Conservation (phyloP, 176 grass and related monocot species). For the Paspalum notatum region DNA sequence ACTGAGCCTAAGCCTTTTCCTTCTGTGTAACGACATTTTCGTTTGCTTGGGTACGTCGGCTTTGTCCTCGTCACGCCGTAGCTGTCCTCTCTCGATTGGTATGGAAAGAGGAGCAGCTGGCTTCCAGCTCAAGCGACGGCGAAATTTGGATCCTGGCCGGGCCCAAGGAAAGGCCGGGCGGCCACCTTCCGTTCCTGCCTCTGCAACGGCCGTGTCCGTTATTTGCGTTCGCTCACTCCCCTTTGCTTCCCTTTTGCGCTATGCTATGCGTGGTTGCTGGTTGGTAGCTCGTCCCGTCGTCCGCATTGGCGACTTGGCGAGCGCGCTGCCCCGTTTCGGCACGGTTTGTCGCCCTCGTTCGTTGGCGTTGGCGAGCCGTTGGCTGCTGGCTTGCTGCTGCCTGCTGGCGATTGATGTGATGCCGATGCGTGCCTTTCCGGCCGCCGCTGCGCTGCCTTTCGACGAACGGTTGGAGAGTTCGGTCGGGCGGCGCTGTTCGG, state of each 20-base stretch:
- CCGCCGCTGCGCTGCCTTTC: background rate
- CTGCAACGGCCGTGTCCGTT: background rate
- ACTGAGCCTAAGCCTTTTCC: too few species aligned
- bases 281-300: background rate
- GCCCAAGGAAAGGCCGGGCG: too few species aligned
- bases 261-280: constrained; percentile 9
- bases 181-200: background rate
- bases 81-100: constrained; percentile 3
- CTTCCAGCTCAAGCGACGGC: constrained; percentile 40
- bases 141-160: background rate
- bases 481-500: background rate
- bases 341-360: background rate
- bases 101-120: constrained; percentile 4
- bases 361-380: background rate
- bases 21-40: background rate
- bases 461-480: background rate
- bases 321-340: background rate
- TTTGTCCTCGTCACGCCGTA: background rate
- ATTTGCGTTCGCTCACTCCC: background rate
- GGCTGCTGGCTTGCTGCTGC: too few species aligned
- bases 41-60: background rate
- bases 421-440: background rate
- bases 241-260: constrained; percentile 25
- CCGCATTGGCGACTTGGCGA: background rate
- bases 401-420: background rate